phyloP scores from a whole-genome alignment of 78 protist species.

The Protostelium mycophagum region DNA sequence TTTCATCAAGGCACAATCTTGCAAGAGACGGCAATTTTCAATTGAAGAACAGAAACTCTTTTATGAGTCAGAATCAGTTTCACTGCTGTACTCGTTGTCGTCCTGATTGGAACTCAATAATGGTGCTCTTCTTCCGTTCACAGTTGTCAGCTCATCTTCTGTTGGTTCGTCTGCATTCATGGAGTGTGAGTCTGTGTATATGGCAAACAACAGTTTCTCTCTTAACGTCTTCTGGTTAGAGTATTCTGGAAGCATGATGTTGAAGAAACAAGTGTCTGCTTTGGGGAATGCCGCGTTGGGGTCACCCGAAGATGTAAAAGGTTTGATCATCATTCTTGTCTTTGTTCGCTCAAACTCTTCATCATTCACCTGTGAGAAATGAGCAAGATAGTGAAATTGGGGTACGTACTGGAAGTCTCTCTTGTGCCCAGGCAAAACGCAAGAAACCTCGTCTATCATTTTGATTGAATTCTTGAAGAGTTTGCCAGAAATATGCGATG shows the following conservation, averaged over 20 bases:
- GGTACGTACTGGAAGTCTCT: constrained; percentile 22
- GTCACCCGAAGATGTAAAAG: neutral
- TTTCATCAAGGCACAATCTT: too few relatives aligned
- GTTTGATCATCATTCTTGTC: constrained; percentile 32
- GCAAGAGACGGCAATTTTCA: too few relatives aligned
- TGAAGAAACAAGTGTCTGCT: constrained; percentile 63
- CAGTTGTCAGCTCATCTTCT: constrained; percentile 4
- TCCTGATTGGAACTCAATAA: neutral
- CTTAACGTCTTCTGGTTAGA: constrained; percentile 7
- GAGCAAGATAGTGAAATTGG: too few relatives aligned
- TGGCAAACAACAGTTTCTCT: constrained; percentile 11
- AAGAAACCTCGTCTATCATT: constrained; percentile 24
- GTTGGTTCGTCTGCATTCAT: constrained; percentile 12
- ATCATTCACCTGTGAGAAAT: constrained; percentile 28
- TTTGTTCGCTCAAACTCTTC: constrained; percentile 26
- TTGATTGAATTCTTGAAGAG: constrained; percentile 18
- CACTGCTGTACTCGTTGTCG: neutral
- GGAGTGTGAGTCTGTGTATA: constrained; percentile 13
- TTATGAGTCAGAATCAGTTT: neutral
- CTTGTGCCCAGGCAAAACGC: constrained; percentile 15
- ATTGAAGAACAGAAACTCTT: too few relatives aligned
- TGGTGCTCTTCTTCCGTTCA: neutral
- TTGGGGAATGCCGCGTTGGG: constrained; percentile 18
- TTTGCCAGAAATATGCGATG: constrained; percentile 34
- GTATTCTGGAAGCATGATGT: constrained; percentile 37